Percentiles rank a stretch among this genome's conserved stretches.
These are phyloP conservation scores for Boletus subparvulus DNA, from an alignment of 768 basidiomycete genomes.

Conservation along the genomic window DNA sequence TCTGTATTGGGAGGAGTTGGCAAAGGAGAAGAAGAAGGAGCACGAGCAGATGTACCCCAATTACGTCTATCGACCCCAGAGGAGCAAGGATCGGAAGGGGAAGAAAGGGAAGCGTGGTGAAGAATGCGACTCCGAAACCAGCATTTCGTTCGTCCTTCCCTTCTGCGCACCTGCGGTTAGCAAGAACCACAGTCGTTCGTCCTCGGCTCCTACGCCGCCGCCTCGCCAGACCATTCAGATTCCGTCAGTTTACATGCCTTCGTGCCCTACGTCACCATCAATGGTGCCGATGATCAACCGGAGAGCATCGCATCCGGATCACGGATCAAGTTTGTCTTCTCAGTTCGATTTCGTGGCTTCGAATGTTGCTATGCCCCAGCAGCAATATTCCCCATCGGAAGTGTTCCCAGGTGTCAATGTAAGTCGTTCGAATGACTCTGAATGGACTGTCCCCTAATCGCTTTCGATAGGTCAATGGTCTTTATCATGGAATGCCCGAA, in stretches of 20 bases:
- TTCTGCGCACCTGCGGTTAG: slow-evolving; percentile 39
- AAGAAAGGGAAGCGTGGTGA: slow-evolving; percentile 40
- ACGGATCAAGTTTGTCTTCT: slow-evolving; percentile 42
- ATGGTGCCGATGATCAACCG: slow-evolving; percentile 56
- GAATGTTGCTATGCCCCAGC: slow-evolving; percentile 42
- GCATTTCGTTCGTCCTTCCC: slow-evolving; percentile 48
- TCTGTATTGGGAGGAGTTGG: slow-evolving; percentile 71
- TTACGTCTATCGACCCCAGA: slow-evolving; percentile 78
- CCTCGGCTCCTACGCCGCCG: slow-evolving; percentile 63
- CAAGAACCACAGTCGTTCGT: slow-evolving; percentile 46
- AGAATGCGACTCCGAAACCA: slow-evolving; percentile 51
- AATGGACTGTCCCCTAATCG: slow-evolving; percentile 4
- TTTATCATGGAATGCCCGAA: slow-evolving; percentile 49
- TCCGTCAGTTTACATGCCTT: slow-evolving; percentile 62
- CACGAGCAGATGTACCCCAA: slow-evolving; percentile 72
- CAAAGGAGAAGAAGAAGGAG: slow-evolving; percentile 79
- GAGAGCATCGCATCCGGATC: slow-evolving; percentile 52
- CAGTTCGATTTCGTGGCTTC: slow-evolving; percentile 58
- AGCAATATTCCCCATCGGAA: slow-evolving; percentile 35
- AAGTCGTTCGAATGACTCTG: slow-evolving; percentile 23
- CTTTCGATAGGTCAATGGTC: slow-evolving; percentile 44
- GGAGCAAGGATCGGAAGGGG: slow-evolving; percentile 48
- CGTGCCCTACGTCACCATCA: slow-evolving; percentile 64
- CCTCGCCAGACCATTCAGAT: slow-evolving; percentile 70
- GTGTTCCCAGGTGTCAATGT: slow-evolving; percentile 40